A percentile compares a stretch with the other conserved stretches of the same genome.
These are phyloP conservation scores for Westerdykella aurantiaca DNA, from an alignment of 2,329 filamentous ascomycete genomes.

Conservation along the genomic window DNA sequence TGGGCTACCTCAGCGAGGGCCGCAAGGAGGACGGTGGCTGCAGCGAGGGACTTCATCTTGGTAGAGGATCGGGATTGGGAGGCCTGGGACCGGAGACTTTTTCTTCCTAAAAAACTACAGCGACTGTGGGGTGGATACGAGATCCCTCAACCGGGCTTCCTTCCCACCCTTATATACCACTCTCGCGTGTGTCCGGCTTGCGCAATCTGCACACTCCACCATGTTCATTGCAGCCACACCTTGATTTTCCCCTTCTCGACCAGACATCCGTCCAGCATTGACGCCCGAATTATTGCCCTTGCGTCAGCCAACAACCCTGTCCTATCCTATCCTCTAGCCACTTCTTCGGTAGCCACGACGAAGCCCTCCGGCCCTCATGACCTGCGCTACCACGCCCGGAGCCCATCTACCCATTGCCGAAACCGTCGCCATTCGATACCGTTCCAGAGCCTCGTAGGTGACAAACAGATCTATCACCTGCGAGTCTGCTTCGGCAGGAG, in stretches of 20 bases:
- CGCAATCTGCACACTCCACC: constrained; percentile 5
- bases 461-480: constrained; percentile 15
- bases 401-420: too few relatives aligned
- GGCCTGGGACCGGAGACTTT: too few relatives aligned
- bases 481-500: too few relatives aligned
- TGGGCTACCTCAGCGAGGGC: constrained; percentile 32
- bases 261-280: constrained; percentile 10
- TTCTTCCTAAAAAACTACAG: neutral
- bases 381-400: too few relatives aligned
- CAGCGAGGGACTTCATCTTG: constrained; percentile 32
- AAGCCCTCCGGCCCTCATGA: too few relatives aligned
- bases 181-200: neutral
- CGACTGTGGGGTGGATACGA: neutral
- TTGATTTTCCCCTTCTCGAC: constrained; percentile 15
- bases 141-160: neutral
- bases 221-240: neutral
- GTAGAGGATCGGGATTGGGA: neutral
- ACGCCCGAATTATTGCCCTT: constrained; percentile 23
- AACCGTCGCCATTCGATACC: constrained; percentile 2
- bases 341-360: neutral
- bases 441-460: constrained; percentile 14
- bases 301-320: constrained; percentile 11
- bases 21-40: constrained; percentile 27
- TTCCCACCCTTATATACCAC: neutral
- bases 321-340: constrained; percentile 13